Percentiles rank a stretch among this genome's conserved stretches.
Conservation (phyloP, 805 yeast genomes). For the Candida nanaspora region DNA sequence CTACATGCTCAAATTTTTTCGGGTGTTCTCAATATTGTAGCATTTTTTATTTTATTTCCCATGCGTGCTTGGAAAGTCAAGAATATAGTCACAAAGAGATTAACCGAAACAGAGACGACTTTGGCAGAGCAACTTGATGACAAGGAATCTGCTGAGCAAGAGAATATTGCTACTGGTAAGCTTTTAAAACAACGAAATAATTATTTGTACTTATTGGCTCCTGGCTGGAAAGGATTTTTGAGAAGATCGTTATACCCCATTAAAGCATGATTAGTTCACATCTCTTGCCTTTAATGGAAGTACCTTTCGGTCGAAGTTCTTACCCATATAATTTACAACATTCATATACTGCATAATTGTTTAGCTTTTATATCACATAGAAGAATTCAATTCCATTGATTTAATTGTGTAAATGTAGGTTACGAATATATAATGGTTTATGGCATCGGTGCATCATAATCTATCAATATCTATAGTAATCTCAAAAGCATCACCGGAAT, state of each 20-base stretch:
- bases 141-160: background rate
- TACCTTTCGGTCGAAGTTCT: too few relatives aligned
- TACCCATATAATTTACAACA: background rate
- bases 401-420: too few relatives aligned
- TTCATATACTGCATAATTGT: background rate
- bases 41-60: constrained; percentile 32
- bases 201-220: constrained; percentile 10
- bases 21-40: constrained; percentile 41
- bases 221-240: constrained; percentile 10
- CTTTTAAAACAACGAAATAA: constrained; percentile 6
- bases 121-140: background rate
- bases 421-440: too few relatives aligned
- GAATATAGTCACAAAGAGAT: constrained; percentile 21
- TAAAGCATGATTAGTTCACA: constrained; percentile 15
- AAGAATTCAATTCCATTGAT: too few relatives aligned
- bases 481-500: constrained; percentile 27
- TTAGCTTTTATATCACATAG: too few relatives aligned
- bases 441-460: too few relatives aligned
- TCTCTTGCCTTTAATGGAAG: too few relatives aligned
- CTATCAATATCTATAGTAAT: constrained; percentile 35
- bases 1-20: constrained; percentile 54
- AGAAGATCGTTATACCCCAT: constrained; percentile 16
- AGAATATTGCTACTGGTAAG: constrained; percentile 2
- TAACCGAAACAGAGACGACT: background rate
- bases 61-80: constrained; percentile 47